A percentile compares a stretch with the other conserved stretches of the same genome.
Evolutionary conservation across 1,284 basidiomycete species (phyloP).

Genomic region (Trichosporon sp.): DNA sequence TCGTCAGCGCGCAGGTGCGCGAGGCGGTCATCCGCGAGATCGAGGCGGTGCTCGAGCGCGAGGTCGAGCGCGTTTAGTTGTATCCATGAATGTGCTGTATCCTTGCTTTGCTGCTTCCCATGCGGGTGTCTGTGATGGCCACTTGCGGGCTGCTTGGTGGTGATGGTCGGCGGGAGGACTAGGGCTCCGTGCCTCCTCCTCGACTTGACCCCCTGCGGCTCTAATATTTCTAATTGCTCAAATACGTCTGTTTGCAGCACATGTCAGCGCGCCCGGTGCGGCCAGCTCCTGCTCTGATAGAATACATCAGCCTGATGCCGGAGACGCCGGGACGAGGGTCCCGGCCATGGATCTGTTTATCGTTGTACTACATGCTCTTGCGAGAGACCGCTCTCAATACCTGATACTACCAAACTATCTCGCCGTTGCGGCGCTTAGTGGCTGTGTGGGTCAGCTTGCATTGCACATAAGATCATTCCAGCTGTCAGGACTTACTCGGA

Average conservation of each 20-base stretch:
- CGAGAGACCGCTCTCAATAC: neutral
- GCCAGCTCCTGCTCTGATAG: neutral
- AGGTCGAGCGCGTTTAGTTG: conserved; percentile 37
- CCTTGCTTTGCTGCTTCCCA: too few relatives aligned
- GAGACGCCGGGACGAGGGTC: neutral
- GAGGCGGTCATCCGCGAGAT: conserved; percentile 40
- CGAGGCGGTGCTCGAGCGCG: conserved; percentile 38
- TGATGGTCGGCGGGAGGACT: too few relatives aligned
- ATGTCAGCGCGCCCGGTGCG: neutral
- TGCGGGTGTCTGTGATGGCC: too few relatives aligned
- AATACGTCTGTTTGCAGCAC: neutral
- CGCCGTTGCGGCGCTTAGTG: neutral
- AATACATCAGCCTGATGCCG: neutral
- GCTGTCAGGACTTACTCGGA: conserved; percentile 45
- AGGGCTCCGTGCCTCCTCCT: too few relatives aligned
- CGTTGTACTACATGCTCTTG: neutral
- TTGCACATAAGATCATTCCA: neutral
- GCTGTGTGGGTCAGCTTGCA: neutral
- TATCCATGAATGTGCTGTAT: neutral
- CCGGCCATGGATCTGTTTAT: neutral
- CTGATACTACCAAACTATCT: neutral
- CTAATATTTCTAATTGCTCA: too few relatives aligned
- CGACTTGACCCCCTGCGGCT: too few relatives aligned
- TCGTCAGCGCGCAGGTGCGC: conserved; percentile 17
- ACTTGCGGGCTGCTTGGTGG: too few relatives aligned